Conservation (phyloP, 306 rosid genomes). For the Inga laurina region DNA sequence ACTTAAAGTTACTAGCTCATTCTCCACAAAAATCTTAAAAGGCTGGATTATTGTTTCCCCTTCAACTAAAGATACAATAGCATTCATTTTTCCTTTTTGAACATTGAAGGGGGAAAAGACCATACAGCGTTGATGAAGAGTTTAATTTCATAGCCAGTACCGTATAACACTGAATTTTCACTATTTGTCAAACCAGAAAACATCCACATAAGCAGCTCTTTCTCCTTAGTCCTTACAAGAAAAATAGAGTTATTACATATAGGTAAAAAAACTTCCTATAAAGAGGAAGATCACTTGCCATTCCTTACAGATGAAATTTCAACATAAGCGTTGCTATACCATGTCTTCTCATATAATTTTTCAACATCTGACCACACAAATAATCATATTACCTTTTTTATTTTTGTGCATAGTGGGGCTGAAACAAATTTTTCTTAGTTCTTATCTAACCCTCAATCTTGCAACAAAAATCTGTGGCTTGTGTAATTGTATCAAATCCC, state of each 20-base stretch:
- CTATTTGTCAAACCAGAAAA: neutral
- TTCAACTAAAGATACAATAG: neutral
- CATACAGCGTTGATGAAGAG: neutral
- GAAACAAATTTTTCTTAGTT: neutral
- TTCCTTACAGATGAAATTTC: conserved; percentile 9
- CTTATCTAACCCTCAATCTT: conserved; percentile 1
- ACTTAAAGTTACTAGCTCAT: neutral
- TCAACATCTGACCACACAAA: neutral
- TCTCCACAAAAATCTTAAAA: neutral
- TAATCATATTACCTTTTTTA: neutral
- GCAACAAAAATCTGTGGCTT: neutral
- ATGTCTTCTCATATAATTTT: neutral
- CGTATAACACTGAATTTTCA: neutral
- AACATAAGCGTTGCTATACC: neutral
- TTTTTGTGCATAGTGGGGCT: neutral
- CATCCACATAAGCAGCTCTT: neutral
- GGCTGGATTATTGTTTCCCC: neutral
- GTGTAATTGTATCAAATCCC: neutral
- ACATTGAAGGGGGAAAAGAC: neutral
- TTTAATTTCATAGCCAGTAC: neutral
- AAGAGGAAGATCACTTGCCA: neutral
- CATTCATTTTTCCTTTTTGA: neutral
- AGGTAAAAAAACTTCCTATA: neutral
- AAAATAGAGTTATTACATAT: neutral
- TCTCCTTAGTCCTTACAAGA: neutral